These are phyloP conservation scores for Populus hybrid DNA, from an alignment of 441 rosid species.

Conservation along the genomic window DNA sequence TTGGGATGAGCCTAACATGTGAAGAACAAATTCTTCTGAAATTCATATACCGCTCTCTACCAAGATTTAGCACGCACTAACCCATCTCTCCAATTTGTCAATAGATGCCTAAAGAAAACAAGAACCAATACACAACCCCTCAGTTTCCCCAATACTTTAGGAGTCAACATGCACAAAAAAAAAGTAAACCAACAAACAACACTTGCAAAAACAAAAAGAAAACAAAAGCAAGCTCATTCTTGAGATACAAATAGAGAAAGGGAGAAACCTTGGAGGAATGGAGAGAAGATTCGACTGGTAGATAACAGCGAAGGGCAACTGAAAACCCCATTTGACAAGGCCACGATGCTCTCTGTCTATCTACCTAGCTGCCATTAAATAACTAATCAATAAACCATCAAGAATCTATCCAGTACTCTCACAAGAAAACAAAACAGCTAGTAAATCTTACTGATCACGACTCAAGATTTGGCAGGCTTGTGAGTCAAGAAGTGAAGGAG, in stretches of 20 bases:
- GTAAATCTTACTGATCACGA: neutral
- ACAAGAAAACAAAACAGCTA: neutral
- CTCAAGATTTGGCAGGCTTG: neutral
- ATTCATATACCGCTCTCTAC: neutral
- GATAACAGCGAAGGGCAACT: slow-evolving; percentile 39
- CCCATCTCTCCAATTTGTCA: neutral
- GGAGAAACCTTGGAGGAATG: slow-evolving; percentile 18
- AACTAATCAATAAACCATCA: neutral
- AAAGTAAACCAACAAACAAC: neutral
- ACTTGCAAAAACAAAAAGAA: neutral
- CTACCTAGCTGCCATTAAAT: neutral
- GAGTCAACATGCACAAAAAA: neutral
- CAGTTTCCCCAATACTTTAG: neutral
- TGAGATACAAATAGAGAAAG: neutral
- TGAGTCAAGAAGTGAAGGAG: neutral
- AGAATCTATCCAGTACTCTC: neutral
- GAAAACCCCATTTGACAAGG: slow-evolving; percentile 49
- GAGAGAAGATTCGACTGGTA: slow-evolving; percentile 21
- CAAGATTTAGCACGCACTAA: neutral
- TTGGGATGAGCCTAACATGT: too few species aligned
- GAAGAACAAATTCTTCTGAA: too few species aligned
- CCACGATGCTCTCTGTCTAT: neutral
- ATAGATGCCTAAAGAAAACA: neutral
- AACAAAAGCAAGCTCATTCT: neutral
- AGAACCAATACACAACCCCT: neutral